A percentile compares a stretch with the other conserved stretches of the same genome.
Conservation (phyloP, 805 yeast species). For the Cyberlindnera nakhonratchasimensis region DNA sequence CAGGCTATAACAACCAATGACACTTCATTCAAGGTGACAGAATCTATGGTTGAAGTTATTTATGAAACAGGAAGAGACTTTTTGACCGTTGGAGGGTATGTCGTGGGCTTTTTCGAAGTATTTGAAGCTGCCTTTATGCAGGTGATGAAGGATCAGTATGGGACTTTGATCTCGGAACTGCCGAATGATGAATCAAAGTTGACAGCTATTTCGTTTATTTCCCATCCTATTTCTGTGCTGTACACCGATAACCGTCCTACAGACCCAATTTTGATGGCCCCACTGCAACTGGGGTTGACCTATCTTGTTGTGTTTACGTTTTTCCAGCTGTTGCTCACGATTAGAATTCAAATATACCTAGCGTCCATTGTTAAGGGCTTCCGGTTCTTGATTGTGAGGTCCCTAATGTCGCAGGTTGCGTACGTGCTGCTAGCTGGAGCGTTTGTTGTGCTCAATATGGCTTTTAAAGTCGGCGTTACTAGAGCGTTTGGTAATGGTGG, state of each 20-base stretch:
- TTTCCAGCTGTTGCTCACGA: slow-evolving; percentile 61
- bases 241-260: slow-evolving; percentile 46
- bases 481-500: slow-evolving; percentile 62
- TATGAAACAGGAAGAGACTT: slow-evolving; percentile 67
- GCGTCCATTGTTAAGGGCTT: slow-evolving; percentile 35
- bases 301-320: slow-evolving; percentile 67
- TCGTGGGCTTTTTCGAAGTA: slow-evolving; percentile 46
- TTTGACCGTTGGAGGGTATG: slow-evolving; percentile 40
- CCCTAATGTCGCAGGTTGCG: slow-evolving; percentile 44
- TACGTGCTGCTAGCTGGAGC: slow-evolving; percentile 56
- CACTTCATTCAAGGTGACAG: slow-evolving; percentile 22
- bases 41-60: slow-evolving; percentile 33
- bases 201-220: slow-evolving; percentile 15
- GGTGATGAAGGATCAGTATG: slow-evolving; percentile 4
- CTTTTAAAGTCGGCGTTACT: slow-evolving; percentile 58
- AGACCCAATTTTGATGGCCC: slow-evolving; percentile 52
- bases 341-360: slow-evolving; percentile 42
- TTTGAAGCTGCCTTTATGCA: slow-evolving; percentile 28
- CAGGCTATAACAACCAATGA: slow-evolving; percentile 24
- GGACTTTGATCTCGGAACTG: slow-evolving; percentile 30
- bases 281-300: slow-evolving; percentile 69
- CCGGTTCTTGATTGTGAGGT: slow-evolving; percentile 40
- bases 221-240: slow-evolving; percentile 17
- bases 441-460: slow-evolving; percentile 56
- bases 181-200: slow-evolving; percentile 29